phyloP scores from a whole-genome alignment of 2,329 filamentous ascomycete species.

The Ophiostoma montium region DNA sequence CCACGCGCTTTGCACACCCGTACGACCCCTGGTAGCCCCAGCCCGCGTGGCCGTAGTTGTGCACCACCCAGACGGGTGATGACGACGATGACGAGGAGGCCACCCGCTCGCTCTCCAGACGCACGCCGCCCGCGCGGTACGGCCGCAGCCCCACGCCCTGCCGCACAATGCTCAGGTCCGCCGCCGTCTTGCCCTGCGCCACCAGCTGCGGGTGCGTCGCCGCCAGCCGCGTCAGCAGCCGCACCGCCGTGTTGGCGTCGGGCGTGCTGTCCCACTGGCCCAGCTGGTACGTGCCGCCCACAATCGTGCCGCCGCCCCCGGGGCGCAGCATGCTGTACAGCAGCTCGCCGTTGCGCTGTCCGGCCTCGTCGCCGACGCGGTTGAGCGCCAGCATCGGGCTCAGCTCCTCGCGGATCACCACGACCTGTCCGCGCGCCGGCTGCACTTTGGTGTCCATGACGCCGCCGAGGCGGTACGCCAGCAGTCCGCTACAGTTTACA shows the following conservation, averaged over 20 bases:
- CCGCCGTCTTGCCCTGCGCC: conserved; percentile 46
- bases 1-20: conserved; percentile 53
- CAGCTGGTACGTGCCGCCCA: conserved; percentile 76
- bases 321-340: conserved; percentile 76
- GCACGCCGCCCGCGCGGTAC: conserved; percentile 55
- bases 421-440: conserved; percentile 70
- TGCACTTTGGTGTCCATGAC: conserved; percentile 61
- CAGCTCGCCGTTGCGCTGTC: conserved; percentile 40
- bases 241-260: conserved; percentile 62
- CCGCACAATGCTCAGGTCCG: conserved; percentile 59
- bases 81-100: background rate
- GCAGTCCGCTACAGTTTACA: conserved; percentile 75
- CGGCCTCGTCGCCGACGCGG: conserved; percentile 54
- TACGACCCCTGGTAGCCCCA: conserved; percentile 63
- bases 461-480: conserved; percentile 62
- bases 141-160: conserved; percentile 76
- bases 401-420: conserved; percentile 68
- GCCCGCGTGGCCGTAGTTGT: conserved; percentile 68
- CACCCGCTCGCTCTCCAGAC: conserved; percentile 60
- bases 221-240: conserved; percentile 72
- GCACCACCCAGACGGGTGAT: conserved; percentile 48
- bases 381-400: conserved; percentile 55
- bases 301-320: conserved; percentile 62
- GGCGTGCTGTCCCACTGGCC: conserved; percentile 66
- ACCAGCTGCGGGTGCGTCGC: conserved; percentile 49